phyloP scores from a whole-genome alignment of 768 basidiomycete species.

The Rhizopogon vesiculosus region DNA sequence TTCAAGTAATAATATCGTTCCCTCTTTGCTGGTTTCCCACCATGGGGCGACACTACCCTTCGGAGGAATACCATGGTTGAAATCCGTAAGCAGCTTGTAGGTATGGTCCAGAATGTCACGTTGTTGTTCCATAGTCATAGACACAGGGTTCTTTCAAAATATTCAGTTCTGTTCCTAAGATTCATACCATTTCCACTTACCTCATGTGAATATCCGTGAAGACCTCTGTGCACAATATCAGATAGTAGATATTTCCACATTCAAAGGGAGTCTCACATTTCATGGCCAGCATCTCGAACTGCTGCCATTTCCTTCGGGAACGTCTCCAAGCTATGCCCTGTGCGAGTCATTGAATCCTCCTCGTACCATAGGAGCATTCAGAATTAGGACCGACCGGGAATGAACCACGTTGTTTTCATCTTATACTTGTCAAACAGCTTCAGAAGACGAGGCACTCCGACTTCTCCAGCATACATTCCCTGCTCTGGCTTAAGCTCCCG shows the following conservation, averaged over 20 bases:
- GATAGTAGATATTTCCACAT: background rate
- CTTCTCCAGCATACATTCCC: conserved; percentile 76
- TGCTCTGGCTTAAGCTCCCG: conserved; percentile 4
- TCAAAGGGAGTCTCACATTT: conserved; percentile 39
- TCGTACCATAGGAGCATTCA: background rate
- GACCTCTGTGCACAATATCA: conserved; percentile 35
- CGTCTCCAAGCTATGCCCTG: conserved; percentile 70
- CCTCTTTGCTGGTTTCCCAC: conserved; percentile 76
- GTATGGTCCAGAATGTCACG: conserved; percentile 67
- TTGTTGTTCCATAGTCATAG: conserved; percentile 62
- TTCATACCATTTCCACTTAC: conserved; percentile 18
- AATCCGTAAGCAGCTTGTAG: conserved; percentile 57
- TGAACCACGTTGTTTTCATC: conserved; percentile 73
- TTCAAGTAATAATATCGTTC: conserved; percentile 56
- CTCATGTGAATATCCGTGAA: conserved; percentile 73
- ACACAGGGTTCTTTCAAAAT: conserved; percentile 46
- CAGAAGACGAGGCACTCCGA: conserved; percentile 62
- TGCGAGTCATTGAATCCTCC: background rate
- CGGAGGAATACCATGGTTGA: conserved; percentile 55
- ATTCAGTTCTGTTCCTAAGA: background rate
- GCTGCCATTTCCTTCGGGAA: conserved; percentile 68
- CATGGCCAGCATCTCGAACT: conserved; percentile 69
- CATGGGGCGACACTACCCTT: conserved; percentile 71
- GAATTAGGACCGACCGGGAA: conserved; percentile 44
- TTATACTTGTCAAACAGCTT: conserved; percentile 69